A percentile compares a stretch with the other conserved stretches of the same genome.
Evolutionary conservation across 164 flowering plant species (phyloP).

Genomic region (Santalum album): DNA sequence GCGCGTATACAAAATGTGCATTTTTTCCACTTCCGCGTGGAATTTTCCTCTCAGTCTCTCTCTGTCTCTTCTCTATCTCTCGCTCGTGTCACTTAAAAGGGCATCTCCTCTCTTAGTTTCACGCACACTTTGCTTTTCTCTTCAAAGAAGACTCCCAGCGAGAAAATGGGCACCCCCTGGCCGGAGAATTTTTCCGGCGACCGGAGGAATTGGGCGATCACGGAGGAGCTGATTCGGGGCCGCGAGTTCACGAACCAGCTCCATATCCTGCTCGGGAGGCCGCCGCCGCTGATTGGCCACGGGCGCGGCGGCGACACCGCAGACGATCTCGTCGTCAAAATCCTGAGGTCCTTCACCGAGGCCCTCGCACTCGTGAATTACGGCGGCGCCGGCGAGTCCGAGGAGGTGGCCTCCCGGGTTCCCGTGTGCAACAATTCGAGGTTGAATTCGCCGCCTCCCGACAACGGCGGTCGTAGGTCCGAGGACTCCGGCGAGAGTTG

Average conservation of each 20-base stretch:
- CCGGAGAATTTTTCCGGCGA: not conserved
- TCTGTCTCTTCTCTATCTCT: too few species aligned
- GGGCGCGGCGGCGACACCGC: not conserved
- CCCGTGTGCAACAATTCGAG: not conserved
- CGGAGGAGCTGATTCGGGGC: not conserved
- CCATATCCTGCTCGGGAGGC: not conserved
- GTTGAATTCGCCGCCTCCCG: not conserved
- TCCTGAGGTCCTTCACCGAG: not conserved
- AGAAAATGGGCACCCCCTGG: too few species aligned
- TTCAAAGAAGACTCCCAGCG: too few species aligned
- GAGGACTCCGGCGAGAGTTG: slow-evolving; percentile 23
- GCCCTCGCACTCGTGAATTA: not conserved
- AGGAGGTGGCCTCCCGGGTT: not conserved
- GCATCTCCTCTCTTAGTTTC: too few species aligned
- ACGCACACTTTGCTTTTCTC: too few species aligned
- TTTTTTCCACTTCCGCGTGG: too few species aligned
- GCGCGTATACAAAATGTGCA: too few species aligned
- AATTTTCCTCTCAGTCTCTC: too few species aligned
- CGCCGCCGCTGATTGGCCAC: not conserved
- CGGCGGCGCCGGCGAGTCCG: not conserved
- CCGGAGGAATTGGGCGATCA: not conserved
- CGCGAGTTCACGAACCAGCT: not conserved
- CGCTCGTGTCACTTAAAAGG: too few species aligned
- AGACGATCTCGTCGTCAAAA: not conserved
- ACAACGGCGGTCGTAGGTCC: not conserved